Evolutionary conservation across 441 rosid genomes (phyloP).

Genomic region (Erysimum pusillum): DNA sequence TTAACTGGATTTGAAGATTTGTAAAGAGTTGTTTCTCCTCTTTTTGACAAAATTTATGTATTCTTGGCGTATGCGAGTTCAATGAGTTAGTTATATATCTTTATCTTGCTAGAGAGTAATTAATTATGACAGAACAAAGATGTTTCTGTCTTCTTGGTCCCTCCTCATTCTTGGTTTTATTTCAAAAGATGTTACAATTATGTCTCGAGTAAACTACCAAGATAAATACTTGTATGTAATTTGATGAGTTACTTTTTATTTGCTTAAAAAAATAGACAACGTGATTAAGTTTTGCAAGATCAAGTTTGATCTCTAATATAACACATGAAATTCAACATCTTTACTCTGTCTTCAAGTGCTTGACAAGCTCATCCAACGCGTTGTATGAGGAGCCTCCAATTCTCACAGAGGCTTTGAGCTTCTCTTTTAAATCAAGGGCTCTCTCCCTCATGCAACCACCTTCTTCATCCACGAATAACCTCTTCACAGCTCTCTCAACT

Average conservation of each 20-base stretch:
- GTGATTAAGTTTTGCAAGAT: neutral
- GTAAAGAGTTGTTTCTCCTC: too few relatives aligned
- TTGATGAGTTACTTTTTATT: neutral
- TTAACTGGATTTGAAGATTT: too few relatives aligned
- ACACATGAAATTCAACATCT: neutral
- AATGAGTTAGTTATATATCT: conserved; percentile 4
- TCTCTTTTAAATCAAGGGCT: neutral
- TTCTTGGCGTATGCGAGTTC: too few relatives aligned
- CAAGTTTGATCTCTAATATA: neutral
- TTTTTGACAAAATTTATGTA: neutral
- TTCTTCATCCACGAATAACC: conserved; percentile 4
- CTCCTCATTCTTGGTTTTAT: conserved; percentile 5
- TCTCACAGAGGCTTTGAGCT: conserved; percentile 11
- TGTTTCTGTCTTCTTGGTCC: conserved; percentile 9
- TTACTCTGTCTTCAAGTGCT: neutral
- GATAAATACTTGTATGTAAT: neutral
- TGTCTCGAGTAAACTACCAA: conserved; percentile 16
- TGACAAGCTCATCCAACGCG: conserved; percentile 43
- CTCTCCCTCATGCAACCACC: neutral
- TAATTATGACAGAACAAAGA: neutral
- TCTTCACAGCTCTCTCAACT: conserved; percentile 10
- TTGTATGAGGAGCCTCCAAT: conserved; percentile 31
- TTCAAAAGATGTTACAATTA: neutral
- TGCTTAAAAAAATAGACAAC: too few relatives aligned
- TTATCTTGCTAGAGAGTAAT: conserved; percentile 14